phyloP scores from a whole-genome alignment of 2,329 filamentous ascomycete species.

The Geoglossum cookeanum region DNA sequence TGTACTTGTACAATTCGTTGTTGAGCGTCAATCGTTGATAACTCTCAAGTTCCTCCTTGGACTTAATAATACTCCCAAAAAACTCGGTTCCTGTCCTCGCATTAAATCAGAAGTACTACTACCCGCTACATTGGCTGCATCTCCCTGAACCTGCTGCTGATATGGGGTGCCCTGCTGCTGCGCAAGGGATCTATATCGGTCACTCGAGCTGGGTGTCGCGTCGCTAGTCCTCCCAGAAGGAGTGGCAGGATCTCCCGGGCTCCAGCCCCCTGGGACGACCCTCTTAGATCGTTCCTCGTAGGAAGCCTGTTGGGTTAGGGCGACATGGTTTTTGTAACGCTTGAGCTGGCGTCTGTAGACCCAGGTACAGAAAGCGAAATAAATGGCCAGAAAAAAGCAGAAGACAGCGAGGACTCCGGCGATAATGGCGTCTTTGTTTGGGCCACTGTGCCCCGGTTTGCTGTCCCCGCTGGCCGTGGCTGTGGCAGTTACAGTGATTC shows the following conservation, averaged over 20 bases:
- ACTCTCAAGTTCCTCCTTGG: conserved; percentile 49
- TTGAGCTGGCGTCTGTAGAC: conserved; percentile 51
- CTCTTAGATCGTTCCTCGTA: conserved; percentile 14
- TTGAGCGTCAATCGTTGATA: conserved; percentile 28
- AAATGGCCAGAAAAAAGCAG: conserved; percentile 39
- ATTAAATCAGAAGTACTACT: conserved; percentile 32
- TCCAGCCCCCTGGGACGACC: conserved; percentile 9
- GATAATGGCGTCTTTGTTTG: conserved; percentile 35
- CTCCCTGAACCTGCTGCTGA: conserved; percentile 1
- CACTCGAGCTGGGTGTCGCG: not conserved
- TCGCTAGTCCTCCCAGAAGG: not conserved
- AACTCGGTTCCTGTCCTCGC: conserved; percentile 46
- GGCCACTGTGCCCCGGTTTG: conserved; percentile 11
- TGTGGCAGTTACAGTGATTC: conserved; percentile 22
- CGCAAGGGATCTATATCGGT: not conserved
- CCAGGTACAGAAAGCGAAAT: conserved; percentile 54
- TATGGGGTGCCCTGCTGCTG: not conserved
- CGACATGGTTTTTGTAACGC: conserved; percentile 51
- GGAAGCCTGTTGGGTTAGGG: conserved; percentile 38
- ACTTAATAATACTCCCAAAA: conserved; percentile 49
- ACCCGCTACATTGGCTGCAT: not conserved
- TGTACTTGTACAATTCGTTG: too few species aligned
- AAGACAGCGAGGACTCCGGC: conserved; percentile 45
- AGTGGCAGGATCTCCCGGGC: not conserved
- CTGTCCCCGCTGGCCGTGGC: conserved; percentile 12